These are phyloP conservation scores for Pelargonium citronellum DNA, from an alignment of 441 rosid genomes.

Conservation along the genomic window DNA sequence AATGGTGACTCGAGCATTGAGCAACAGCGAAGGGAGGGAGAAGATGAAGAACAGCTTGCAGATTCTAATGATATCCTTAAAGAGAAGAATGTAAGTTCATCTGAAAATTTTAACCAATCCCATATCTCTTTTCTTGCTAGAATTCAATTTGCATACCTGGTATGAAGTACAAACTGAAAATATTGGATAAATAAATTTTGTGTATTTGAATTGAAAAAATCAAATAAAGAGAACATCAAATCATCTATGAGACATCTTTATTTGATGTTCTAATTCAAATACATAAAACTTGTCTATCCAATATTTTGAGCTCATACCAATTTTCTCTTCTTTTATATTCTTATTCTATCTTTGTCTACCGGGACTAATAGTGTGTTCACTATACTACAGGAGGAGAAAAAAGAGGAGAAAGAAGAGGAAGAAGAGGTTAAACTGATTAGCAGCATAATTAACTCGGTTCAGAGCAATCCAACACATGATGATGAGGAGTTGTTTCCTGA, in stretches of 20 bases:
- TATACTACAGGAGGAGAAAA: slow-evolving; percentile 51
- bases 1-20: neutral
- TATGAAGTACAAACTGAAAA: too few species aligned
- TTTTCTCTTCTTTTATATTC: neutral
- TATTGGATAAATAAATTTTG: too few species aligned
- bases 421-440: slow-evolving; percentile 90
- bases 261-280: too few species aligned
- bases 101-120: neutral
- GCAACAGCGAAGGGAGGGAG: neutral
- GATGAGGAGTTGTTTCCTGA: slow-evolving; percentile 56
- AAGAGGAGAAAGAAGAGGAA: slow-evolving; percentile 77
- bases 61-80: neutral
- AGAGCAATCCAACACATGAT: slow-evolving; percentile 32
- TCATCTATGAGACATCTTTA: too few species aligned
- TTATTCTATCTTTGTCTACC: neutral
- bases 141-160: too few species aligned
- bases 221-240: too few species aligned
- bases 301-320: too few species aligned
- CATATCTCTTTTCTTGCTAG: neutral
- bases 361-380: slow-evolving; percentile 10
- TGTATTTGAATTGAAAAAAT: too few species aligned
- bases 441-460: slow-evolving; percentile 51
- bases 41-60: neutral
- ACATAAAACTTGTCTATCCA: too few species aligned
- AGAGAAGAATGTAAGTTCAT: neutral